Base-by-base conservation (phyloP, 2,329 filamentous ascomycete species). In the Elsinoe arachidis region DNA sequence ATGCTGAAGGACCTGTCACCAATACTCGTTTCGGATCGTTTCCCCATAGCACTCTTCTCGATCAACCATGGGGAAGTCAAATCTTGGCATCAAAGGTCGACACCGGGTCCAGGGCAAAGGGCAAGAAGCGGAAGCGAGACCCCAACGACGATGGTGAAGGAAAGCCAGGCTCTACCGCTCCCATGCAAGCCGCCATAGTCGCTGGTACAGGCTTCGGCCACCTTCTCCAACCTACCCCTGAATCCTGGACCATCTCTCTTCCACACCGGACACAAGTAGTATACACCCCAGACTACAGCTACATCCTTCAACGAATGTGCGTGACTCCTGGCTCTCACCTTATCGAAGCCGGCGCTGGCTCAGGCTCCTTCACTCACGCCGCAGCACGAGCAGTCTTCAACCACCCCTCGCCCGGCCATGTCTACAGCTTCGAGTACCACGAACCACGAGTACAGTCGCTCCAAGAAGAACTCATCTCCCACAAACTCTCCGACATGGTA, bases 21-120 rank as follows among this genome's bases (percentile, higher is more conserved):
- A 97, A 96, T 73, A 99, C 92, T 1, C 85, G 91, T 44, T 99
- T 96, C 67, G 93, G 93, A 51, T 96, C 91, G 12, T 79, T 75
- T 57, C 77, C 77, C 2, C 77, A 79, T 63, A 75, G 69, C 61
- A 78, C 75, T 0, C 70, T 79, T 23, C 67, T 96, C 57, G 78
- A 83, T 4, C 77, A 90, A 56, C 87, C 88, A 41, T 97, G 92
- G 92, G 93, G 93, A 26, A 90, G 88, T 5, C 93, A 97, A 69
- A 85, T 97, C 19, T 81, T 89, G 47, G 93, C 93, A 6, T 96
- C 90, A 1, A 83, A 86, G 33, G 90, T 96, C 58, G 89, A 96
- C 67, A 96, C 91, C 0, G 90, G 91, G 11, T 93, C 90, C n/a
- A 79, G 90, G 64, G 90, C 90, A 34, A 81, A 87, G 54, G 62